Base-by-base conservation (phyloP, 1,139 yeast species). In the Maudiozyma humilis region DNA sequence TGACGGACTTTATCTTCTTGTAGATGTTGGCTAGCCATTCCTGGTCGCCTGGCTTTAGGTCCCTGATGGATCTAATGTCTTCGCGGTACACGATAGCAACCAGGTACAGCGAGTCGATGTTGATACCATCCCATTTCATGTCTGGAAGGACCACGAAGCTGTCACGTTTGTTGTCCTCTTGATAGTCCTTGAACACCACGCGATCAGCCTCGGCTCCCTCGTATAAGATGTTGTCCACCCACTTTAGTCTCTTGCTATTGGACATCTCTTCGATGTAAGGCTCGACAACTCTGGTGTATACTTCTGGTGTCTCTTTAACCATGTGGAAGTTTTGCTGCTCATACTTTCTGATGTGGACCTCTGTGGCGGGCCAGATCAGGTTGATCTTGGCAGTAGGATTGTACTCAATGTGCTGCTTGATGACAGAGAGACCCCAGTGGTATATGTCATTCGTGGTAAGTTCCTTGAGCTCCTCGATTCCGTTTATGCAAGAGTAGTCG, bases 51-150 rank as follows among this genome's bases (percentile, higher is more conserved):
- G 68, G 71, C 43, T 71, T 76, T 51, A 91, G 68, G 58, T 89
- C 97, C 54, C 98, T 73, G 1, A 93, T 57, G 0, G 91, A 76
- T 0, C 81, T 68, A n/a, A 91, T 74, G 48, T 84, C 91, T 2
- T 66, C 70, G 44, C 94, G 67, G 48, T 76, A 76, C 3, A 83
- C 93, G 48, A 93, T 82, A 10, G 87, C 83, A 42, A 87, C 79
- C 53, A 89, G 66, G 58, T 91, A 89, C 47, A 93, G 65, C 2
- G 89, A 66, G 18, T 78, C 85, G 60, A 83, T 51, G 39, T 78
- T 79, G 41, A 73, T 66, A 10, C 85, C 79, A 60, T 91, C 96
- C 99, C 99, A 91, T 62, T 89, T 89, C 87, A 87, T 85, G 59
- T 81, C 91, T 1, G 88, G 89, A 37, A 81, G 66, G 36, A 83